Percentiles rank a stretch among this genome's conserved stretches.
Conservation (phyloP, 2,329 filamentous ascomycete genomes). For the Coccinonectria pachysandricola region DNA sequence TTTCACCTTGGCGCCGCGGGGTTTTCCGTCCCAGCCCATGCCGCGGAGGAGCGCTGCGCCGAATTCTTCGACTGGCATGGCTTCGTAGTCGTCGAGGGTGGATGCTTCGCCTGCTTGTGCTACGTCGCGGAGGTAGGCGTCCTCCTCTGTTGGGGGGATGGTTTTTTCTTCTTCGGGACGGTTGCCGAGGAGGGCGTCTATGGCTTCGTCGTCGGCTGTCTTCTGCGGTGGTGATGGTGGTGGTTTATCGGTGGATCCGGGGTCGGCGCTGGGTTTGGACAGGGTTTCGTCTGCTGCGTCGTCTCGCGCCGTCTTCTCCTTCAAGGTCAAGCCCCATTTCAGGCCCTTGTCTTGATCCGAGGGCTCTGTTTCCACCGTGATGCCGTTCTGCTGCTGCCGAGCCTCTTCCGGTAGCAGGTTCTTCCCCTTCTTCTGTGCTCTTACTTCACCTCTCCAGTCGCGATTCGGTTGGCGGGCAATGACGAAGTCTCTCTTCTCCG, state of each 20-base stretch:
- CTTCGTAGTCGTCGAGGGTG: slow-evolving; percentile 73
- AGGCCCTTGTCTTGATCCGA: slow-evolving; percentile 43
- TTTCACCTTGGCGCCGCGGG: slow-evolving; percentile 42
- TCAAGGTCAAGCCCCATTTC: slow-evolving; percentile 42
- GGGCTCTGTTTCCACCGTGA: slow-evolving; percentile 22
- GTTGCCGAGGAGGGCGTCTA: slow-evolving; percentile 56
- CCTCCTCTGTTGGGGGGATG: slow-evolving; percentile 50
- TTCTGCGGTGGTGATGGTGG: slow-evolving; percentile 5
- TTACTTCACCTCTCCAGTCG: slow-evolving; percentile 50
- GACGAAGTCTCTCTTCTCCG: slow-evolving; percentile 34
- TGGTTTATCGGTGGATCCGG: slow-evolving; percentile 4
- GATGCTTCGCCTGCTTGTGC: slow-evolving; percentile 62
- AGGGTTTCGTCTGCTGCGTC: slow-evolving; percentile 28
- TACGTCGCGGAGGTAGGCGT: slow-evolving; percentile 62
- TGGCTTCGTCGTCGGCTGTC: slow-evolving; percentile 41
- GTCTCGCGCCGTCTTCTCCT: slow-evolving; percentile 43
- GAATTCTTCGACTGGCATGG: slow-evolving; percentile 89
- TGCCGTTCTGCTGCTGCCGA: slow-evolving; percentile 30
- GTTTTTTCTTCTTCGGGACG: slow-evolving; percentile 37
- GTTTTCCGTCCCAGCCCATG: slow-evolving; percentile 85
- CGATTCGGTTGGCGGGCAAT: slow-evolving; percentile 50
- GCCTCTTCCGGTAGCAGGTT: slow-evolving; percentile 50
- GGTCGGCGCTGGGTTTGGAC: slow-evolving; percentile 3
- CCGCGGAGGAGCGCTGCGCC: slow-evolving; percentile 81
- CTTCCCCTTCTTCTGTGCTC: slow-evolving; percentile 36